phyloP scores from a whole-genome alignment of 805 yeast species.

The Wickerhamiella nectarea region DNA sequence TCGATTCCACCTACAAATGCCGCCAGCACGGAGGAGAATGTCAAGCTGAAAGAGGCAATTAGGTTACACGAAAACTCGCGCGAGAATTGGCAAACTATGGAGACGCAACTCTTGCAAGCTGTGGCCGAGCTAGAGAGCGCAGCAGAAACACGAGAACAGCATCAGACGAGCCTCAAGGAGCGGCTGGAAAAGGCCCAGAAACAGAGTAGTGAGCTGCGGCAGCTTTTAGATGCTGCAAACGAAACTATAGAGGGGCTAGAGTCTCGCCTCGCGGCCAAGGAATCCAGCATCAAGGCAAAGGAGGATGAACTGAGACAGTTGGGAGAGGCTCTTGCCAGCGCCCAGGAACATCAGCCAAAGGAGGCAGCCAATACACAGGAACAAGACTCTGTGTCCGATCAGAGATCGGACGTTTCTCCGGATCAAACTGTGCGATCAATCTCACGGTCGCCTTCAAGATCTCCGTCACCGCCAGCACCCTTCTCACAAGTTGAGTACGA shows the following conservation, averaged over 20 bases:
- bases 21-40: slow-evolving; percentile 40
- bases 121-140: slow-evolving; percentile 26
- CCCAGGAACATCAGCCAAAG: too few relatives aligned
- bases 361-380: too few relatives aligned
- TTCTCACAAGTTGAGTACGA: neutral
- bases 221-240: slow-evolving; percentile 6
- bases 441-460: too few relatives aligned
- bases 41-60: slow-evolving; percentile 44
- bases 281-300: too few relatives aligned
- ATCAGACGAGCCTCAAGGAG: neutral
- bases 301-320: neutral
- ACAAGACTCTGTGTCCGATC: too few relatives aligned
- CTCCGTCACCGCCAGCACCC: neutral
- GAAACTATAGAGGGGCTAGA: neutral
- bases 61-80: slow-evolving; percentile 62
- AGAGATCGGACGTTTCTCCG: too few relatives aligned
- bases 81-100: slow-evolving; percentile 73
- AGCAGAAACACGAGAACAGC: slow-evolving; percentile 11
- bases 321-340: too few relatives aligned
- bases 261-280: too few relatives aligned
- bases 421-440: too few relatives aligned
- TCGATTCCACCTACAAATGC: slow-evolving; percentile 23
- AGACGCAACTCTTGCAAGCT: slow-evolving; percentile 43
- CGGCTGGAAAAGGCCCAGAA: slow-evolving; percentile 8
- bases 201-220: slow-evolving; percentile 1